These are phyloP conservation scores for Trichoderma oligosporum DNA, from an alignment of 2,329 filamentous ascomycete species.

Conservation along the genomic window DNA sequence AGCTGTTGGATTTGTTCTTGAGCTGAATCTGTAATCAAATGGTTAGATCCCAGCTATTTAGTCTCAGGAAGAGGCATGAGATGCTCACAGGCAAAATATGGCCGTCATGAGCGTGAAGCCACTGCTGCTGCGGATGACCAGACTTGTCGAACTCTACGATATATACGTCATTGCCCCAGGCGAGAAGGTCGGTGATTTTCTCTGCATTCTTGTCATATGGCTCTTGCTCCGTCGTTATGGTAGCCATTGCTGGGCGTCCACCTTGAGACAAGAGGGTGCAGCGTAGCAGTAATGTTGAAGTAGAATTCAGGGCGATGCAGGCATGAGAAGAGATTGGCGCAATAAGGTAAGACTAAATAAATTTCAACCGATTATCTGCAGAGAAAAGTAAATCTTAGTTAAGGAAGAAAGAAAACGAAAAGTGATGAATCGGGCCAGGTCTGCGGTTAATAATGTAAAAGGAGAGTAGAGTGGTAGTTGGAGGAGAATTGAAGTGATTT, in stretches of 20 bases:
- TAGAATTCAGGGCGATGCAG: neutral
- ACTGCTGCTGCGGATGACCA: constrained; percentile 34
- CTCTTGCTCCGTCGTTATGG: neutral
- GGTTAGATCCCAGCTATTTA: neutral
- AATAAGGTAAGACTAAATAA: neutral
- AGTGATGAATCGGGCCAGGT: no score
- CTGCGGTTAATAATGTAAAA: constrained; percentile 1
- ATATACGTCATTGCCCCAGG: constrained; percentile 28
- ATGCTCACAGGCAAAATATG: constrained; percentile 28
- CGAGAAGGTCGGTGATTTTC: constrained; percentile 21
- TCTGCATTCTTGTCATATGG: neutral
- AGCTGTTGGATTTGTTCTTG: constrained; percentile 24
- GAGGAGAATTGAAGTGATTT: neutral
- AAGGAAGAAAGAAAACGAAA: neutral
- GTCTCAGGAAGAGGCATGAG: neutral
- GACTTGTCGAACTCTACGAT: constrained; percentile 39
- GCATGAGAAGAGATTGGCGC: neutral
- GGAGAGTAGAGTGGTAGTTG: neutral
- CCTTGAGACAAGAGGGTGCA: neutral
- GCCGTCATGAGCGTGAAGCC: constrained; percentile 32
- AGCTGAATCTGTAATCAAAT: constrained; percentile 23
- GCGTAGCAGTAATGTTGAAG: neutral
- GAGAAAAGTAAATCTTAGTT: neutral
- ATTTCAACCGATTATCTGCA: fast-evolving
- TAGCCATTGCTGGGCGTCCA: neutral